Evolutionary conservation across 2,329 filamentous ascomycete genomes (phyloP), one percentile per base, ranked within the genome.

Genomic region (Aspergillus sp.): DNA sequence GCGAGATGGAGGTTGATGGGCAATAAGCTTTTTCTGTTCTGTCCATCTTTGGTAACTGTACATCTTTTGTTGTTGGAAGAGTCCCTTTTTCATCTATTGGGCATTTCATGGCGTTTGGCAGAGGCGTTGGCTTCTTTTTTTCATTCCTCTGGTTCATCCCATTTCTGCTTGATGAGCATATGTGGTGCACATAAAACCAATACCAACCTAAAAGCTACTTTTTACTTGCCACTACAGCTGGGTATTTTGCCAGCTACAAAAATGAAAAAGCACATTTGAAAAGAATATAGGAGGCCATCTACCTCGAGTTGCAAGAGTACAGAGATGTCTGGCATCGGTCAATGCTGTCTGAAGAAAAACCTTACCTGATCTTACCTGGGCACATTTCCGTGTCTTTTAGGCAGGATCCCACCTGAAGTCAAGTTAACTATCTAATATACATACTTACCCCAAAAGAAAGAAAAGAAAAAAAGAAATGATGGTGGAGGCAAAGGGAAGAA

Each of bases 311-410:
- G 52, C 50, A 52, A 41, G 32, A 40, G 45, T 50, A 51, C 49
- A 52, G 54, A 52, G 48, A 57, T 53, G 40, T 48, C 48, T 53
- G 53, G 50, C 48, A 50, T 57, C 46, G 54, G 60, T 62, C 48
- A 58, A 58, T 54, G 52, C 46, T 50, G 49, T 54, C 54, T 44
- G 36, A 42, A 60, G 36, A 42, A 60, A 60, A 56, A 56, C 62
- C 67, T 69, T 70, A 70, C 67, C 68, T 67, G 64, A 63, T 66
- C 67, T 69, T 68, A 69, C 65, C 68, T 69, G 54, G 58, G 48
- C 19, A 19, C 49, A 47, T 53, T 49, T 48, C 52, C 44, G 46
- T 45, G 46, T 48, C 48, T 55, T 49, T 50, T 46, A 41, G 44
- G 44, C 48, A 48, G 49, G 34, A 50, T 51, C 51, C 47, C 52